A percentile compares a stretch with the other conserved stretches of the same genome.
Conservation (phyloP, 768 basidiomycete species). For the Hysterangium stoloniferum region DNA sequence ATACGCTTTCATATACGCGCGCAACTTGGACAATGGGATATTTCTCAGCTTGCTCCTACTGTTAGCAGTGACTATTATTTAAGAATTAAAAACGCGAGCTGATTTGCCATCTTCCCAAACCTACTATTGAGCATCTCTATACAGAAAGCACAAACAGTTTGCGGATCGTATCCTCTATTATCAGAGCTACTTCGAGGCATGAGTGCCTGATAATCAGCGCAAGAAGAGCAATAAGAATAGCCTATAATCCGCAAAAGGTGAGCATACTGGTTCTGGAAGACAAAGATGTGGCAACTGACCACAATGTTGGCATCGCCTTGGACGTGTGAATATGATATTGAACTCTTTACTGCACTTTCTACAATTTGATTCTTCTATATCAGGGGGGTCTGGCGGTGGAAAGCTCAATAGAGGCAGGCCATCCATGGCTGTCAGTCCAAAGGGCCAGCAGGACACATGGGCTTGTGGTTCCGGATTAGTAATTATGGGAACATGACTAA, state of each 20-base stretch:
- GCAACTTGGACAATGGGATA: constrained; percentile 52
- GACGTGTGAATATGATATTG: constrained; percentile 53
- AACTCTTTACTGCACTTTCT: constrained; percentile 73
- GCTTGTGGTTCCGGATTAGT: no score
- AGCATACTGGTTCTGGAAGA: constrained; percentile 4
- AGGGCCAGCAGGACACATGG: no score
- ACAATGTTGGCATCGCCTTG: constrained; percentile 67
- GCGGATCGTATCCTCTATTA: constrained; percentile 56
- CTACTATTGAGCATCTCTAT: constrained; percentile 61
- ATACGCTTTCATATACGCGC: constrained; percentile 64
- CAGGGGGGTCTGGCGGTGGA: constrained; percentile 38
- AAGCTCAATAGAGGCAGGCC: constrained; percentile 71
- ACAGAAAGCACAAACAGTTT: constrained; percentile 66
- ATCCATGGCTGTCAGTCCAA: background rate
- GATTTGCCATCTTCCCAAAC: constrained; percentile 16
- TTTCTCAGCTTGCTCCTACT: constrained; percentile 48
- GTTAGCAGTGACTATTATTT: constrained; percentile 72
- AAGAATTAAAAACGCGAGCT: background rate
- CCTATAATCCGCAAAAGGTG: constrained; percentile 33
- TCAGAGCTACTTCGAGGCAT: constrained; percentile 50
- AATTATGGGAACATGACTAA: no score
- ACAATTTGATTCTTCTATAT: constrained; percentile 35
- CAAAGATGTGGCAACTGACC: constrained; percentile 35
- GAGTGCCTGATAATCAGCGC: constrained; percentile 69
- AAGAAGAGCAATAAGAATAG: constrained; percentile 63